phyloP scores from a whole-genome alignment of 139 green algal species.

The Coelastrella sp. region DNA sequence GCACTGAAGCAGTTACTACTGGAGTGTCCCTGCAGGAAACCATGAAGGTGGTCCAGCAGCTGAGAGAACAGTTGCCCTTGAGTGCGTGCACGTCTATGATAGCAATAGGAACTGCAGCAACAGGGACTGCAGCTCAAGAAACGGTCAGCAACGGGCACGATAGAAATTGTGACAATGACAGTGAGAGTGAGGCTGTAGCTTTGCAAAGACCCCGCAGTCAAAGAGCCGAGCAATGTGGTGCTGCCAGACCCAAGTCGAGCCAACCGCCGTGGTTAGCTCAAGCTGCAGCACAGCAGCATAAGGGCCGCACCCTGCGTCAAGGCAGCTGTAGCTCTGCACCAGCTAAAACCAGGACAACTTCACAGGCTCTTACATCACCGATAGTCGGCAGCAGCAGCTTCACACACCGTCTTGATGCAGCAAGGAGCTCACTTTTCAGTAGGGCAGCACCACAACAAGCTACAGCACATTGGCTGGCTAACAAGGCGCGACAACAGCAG shows the following conservation, averaged over 20 bases:
- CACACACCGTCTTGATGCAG: neutral
- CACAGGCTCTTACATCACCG: neutral
- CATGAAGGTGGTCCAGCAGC: neutral
- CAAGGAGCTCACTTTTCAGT: slow-evolving; percentile 7
- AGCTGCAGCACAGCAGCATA: too few relatives aligned
- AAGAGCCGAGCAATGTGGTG: too few relatives aligned
- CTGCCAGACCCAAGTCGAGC: too few relatives aligned
- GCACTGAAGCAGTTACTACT: neutral
- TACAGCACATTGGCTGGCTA: neutral
- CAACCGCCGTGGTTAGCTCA: too few relatives aligned
- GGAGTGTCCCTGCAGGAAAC: slow-evolving; percentile 1
- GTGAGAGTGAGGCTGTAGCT: neutral
- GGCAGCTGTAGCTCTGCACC: too few relatives aligned
- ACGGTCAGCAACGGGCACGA: too few relatives aligned
- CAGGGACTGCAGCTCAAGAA: neutral
- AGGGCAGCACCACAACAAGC: neutral
- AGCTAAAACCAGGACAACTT: neutral
- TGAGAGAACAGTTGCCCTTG: neutral
- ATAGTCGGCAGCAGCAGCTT: neutral
- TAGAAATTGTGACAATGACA: neutral
- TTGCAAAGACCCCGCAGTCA: too few relatives aligned
- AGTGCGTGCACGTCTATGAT: neutral
- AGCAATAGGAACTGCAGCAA: slow-evolving; percentile 5
- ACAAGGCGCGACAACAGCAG: slow-evolving; percentile 10
- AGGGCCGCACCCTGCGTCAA: too few relatives aligned